Evolutionary conservation across 441 rosid species (phyloP), one percentile per base, ranked within the genome.

Genomic region (Bocquillonia castaneifolia): DNA sequence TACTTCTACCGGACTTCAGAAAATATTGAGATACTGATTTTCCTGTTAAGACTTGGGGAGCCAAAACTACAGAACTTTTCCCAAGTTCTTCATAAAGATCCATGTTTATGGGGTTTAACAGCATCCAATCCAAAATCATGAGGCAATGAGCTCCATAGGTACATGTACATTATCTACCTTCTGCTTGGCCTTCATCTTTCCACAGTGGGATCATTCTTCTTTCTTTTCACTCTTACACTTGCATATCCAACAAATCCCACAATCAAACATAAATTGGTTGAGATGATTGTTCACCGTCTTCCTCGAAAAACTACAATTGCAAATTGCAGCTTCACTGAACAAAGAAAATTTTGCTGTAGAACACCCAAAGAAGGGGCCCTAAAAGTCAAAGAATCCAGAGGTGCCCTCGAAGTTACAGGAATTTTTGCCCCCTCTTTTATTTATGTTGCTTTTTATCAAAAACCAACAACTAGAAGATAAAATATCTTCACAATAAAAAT

Each of bases 1-100:
- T 81, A 94, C 61, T 47, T 53, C 56, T 3, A 52, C 52, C 54
- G 59, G 56, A 67, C n/a, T 72, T n/a, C 54, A 67, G 36, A 67
- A 66, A 61, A n/a, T 40, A 59, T n/a, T 13, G 51, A 62, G 20
- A 29, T 18, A n/a, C 44, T 63, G 50, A 20, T 39, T 14, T 47
- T 42, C 39, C 34, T 8, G 13, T 20, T 18, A 29, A 56, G n/a
- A 47, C 20, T 17, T 0, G n/a, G 54, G 60, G 3, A 28, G 18
- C 7, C 39, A 44, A 42, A 42, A 6, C 53, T 3, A 12, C 12
- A 63, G 48, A 42, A 42, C 42, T 17, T 51, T 18, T 62, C 25
- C 10, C 51, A 28, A 28, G 25, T 26, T 17, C 34, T 26, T 12
- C 15, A 6, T 1, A 1, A 10, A 31, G 13, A 23, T n/a, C 23